Percentiles rank a stretch among this genome's conserved stretches.
Conservation (phyloP, 192 early-diverging fungal genomes). For the Gryganskiella cystojenkinii region DNA sequence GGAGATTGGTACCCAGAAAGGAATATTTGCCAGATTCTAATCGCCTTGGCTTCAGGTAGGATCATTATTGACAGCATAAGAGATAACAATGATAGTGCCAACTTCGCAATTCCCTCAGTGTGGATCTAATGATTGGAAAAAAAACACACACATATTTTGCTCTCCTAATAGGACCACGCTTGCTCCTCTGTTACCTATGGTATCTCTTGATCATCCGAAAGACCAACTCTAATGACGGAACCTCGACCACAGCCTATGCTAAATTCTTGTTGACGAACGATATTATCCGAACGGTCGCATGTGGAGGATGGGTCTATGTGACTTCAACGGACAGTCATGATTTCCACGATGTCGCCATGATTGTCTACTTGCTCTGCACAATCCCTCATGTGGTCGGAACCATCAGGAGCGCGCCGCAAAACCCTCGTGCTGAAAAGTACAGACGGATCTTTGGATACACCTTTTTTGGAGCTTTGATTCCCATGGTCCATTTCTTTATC, state of each 20-base stretch:
- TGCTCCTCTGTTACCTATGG: slow-evolving; percentile 58
- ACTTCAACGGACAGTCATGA: slow-evolving; percentile 80
- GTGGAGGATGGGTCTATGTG: slow-evolving; percentile 86
- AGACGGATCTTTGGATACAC: slow-evolving; percentile 59
- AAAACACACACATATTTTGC: background rate
- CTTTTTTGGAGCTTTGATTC: slow-evolving; percentile 74
- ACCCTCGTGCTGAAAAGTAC: slow-evolving; percentile 56
- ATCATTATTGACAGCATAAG: background rate
- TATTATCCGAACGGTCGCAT: slow-evolving; percentile 70
- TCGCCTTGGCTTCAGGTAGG: slow-evolving; percentile 70
- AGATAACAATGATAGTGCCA: background rate
- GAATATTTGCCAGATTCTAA: slow-evolving; percentile 77
- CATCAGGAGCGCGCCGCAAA: slow-evolving; percentile 54
- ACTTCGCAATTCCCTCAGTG: background rate
- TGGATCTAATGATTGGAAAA: background rate
- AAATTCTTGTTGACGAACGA: slow-evolving; percentile 54
- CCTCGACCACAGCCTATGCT: slow-evolving; percentile 33
- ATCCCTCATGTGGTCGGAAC: slow-evolving; percentile 75
- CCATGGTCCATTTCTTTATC: slow-evolving; percentile 79
- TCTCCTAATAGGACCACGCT: slow-evolving; percentile 47
- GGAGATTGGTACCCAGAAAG: slow-evolving; percentile 80
- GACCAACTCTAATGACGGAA: slow-evolving; percentile 9
- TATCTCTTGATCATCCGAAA: slow-evolving; percentile 49
- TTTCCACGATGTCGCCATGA: slow-evolving; percentile 81
- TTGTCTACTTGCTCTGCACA: slow-evolving; percentile 73